Conservation (phyloP, 1,139 yeast species). For the Yamadazyma friedrichii region DNA sequence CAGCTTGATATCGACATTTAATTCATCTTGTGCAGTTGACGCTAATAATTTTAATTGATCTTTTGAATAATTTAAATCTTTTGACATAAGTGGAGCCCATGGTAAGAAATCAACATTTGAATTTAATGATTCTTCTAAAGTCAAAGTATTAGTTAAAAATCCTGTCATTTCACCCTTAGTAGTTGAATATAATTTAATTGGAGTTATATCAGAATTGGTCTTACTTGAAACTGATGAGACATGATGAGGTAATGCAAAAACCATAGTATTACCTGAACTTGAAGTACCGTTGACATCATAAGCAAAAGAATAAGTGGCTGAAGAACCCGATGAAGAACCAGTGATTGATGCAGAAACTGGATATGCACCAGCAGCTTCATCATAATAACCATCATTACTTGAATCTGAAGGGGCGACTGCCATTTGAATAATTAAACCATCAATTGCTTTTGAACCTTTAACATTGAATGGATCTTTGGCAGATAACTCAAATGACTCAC, state of each 20-base stretch:
- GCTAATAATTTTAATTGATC: slow-evolving; percentile 55
- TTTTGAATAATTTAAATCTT: slow-evolving; percentile 42
- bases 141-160: slow-evolving; percentile 49
- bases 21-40: slow-evolving; percentile 54
- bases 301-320: slow-evolving; percentile 51
- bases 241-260: slow-evolving; percentile 77
- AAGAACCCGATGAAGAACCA: slow-evolving; percentile 28
- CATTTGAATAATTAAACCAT: slow-evolving; percentile 60
- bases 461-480: slow-evolving; percentile 37
- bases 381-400: slow-evolving; percentile 28
- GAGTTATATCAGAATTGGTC: slow-evolving; percentile 40
- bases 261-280: slow-evolving; percentile 47
- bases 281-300: slow-evolving; percentile 58
- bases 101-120: slow-evolving; percentile 60
- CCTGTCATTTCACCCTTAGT: slow-evolving; percentile 71
- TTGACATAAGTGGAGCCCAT: slow-evolving; percentile 39
- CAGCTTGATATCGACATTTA: slow-evolving; percentile 52
- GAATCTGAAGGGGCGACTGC: slow-evolving; percentile 49
- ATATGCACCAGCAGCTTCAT: slow-evolving; percentile 38
- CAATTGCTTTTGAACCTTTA: slow-evolving; percentile 43
- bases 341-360: slow-evolving; percentile 32
- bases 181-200: slow-evolving; percentile 52
- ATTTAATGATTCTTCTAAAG: slow-evolving; percentile 50
- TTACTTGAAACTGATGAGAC: slow-evolving; percentile 46
- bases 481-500: slow-evolving; percentile 34